These are phyloP conservation scores for Cenchrus purpureus DNA, from an alignment of 176 grass and related monocot species.

Conservation along the genomic window DNA sequence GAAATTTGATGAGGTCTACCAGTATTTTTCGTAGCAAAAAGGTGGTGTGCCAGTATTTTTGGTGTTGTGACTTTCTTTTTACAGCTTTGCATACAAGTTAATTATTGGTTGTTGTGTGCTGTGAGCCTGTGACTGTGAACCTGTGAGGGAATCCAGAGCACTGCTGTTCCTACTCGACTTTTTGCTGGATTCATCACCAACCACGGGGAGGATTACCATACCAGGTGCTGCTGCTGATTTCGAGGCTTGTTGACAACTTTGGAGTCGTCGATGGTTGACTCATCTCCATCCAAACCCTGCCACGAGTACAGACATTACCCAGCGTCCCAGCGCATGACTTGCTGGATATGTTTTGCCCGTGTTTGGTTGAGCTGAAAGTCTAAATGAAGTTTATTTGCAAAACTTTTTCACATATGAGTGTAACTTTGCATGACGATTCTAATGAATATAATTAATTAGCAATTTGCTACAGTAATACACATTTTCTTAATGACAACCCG, in stretches of 20 bases:
- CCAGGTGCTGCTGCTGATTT: conserved; percentile 45
- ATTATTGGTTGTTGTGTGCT: neutral
- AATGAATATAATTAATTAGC: too few species aligned
- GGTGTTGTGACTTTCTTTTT: neutral
- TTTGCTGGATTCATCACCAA: neutral
- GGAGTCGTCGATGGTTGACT: neutral
- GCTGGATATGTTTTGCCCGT: neutral
- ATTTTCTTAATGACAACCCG: too few species aligned
- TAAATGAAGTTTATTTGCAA: too few species aligned
- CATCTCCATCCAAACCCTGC: neutral
- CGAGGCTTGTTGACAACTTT: neutral
- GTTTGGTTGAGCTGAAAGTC: too few species aligned
- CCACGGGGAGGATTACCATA: neutral
- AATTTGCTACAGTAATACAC: too few species aligned
- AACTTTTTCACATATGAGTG: too few species aligned
- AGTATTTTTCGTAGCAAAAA: too few species aligned
- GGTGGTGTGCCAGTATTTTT: neutral
- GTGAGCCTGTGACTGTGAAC: too few species aligned
- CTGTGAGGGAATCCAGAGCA: too few species aligned
- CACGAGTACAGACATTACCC: neutral
- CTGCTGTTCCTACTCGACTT: neutral
- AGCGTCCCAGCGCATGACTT: neutral
- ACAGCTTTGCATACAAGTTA: neutral
- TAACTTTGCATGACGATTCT: too few species aligned
- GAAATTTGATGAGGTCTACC: neutral